Evolutionary conservation across 805 yeast genomes (phyloP).

Genomic region (Candida taoyuanica): DNA sequence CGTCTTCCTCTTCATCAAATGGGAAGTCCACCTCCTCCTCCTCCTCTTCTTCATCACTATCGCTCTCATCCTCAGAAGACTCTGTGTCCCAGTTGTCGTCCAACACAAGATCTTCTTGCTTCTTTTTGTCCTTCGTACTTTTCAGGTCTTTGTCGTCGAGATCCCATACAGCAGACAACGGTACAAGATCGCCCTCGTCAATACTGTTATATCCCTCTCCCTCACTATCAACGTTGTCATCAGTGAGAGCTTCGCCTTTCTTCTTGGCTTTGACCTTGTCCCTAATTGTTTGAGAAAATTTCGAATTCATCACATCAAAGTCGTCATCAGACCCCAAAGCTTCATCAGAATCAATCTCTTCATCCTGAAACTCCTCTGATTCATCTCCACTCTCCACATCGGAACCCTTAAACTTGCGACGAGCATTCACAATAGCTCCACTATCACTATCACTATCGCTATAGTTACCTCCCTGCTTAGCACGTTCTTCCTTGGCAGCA

Average conservation of each 20-base stretch:
- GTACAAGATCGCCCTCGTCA: slow-evolving; percentile 70
- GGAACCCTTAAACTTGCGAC: slow-evolving; percentile 24
- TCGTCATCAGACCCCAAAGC: slow-evolving; percentile 83
- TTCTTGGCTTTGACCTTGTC: slow-evolving; percentile 42
- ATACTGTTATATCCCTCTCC: slow-evolving; percentile 68
- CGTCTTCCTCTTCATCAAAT: slow-evolving; percentile 32
- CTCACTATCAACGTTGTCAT: slow-evolving; percentile 33
- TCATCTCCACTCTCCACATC: slow-evolving; percentile 23
- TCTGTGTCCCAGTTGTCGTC: slow-evolving; percentile 21
- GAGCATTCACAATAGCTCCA: slow-evolving; percentile 36
- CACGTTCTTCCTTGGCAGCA: slow-evolving; percentile 29
- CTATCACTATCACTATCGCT: slow-evolving; percentile 30
- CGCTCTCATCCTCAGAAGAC: slow-evolving; percentile 25
- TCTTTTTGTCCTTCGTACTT: slow-evolving; percentile 22
- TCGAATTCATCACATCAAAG: slow-evolving; percentile 56
- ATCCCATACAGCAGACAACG: slow-evolving; percentile 89
- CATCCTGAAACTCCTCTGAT: slow-evolving; percentile 46
- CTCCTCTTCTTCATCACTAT: slow-evolving; percentile 26
- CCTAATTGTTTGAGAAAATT: slow-evolving; percentile 64
- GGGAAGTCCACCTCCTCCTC: slow-evolving; percentile 37
- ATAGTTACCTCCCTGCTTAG: slow-evolving; percentile 19
- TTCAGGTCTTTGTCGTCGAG: slow-evolving; percentile 53
- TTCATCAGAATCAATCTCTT: slow-evolving; percentile 80
- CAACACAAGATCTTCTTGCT: slow-evolving; percentile 21
- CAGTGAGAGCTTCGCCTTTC: slow-evolving; percentile 13